Conservation (phyloP, 2,329 filamentous ascomycete species). For the Aspergillus melleus region DNA sequence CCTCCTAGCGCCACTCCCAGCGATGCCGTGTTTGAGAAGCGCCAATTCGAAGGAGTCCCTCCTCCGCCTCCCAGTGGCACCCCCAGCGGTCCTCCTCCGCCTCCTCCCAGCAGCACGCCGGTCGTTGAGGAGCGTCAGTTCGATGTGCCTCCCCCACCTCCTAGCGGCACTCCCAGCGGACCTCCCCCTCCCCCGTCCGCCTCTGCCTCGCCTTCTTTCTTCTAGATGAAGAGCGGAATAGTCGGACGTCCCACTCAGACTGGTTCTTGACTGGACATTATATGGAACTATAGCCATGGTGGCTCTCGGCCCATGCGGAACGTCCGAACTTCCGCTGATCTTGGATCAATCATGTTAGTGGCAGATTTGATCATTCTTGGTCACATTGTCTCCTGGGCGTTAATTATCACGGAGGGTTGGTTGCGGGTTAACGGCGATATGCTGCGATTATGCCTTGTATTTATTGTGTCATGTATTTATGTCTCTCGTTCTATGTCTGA, state of each 20-base stretch:
- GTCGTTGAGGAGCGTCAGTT: no score
- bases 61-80: neutral
- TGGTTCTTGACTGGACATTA: neutral
- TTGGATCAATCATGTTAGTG: neutral
- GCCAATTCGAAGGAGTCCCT: neutral
- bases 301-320: no score
- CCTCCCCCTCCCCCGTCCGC: neutral
- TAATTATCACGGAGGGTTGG: neutral
- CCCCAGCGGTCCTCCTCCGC: neutral
- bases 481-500: neutral
- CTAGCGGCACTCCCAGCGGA: no score
- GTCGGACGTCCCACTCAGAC: neutral
- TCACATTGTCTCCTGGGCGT: neutral
- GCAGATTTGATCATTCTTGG: neutral
- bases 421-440: neutral
- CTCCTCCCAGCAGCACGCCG: no score
- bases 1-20: neutral
- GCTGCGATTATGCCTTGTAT: neutral
- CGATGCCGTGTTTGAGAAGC: neutral
- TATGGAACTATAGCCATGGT: neutral
- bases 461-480: neutral
- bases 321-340: neutral
- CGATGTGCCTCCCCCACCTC: no score
- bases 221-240: neutral
- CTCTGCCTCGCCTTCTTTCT: neutral